Conservation (phyloP, 345 rosid genomes). For the Abelmoschus esculentus region DNA sequence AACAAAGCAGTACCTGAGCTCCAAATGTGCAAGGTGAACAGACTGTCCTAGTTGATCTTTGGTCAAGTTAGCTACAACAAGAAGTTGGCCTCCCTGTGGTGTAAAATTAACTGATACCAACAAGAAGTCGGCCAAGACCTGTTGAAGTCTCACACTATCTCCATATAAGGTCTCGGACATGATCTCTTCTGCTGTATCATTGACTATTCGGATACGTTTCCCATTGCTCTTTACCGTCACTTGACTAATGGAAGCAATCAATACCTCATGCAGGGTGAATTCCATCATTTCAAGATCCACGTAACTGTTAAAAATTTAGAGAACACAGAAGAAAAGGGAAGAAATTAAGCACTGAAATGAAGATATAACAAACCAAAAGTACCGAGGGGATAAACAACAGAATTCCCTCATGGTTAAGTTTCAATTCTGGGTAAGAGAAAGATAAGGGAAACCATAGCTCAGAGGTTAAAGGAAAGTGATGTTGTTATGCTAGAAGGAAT, state of each 20-base stretch:
- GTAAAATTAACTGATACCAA: slow-evolving; percentile 48
- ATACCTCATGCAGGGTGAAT: slow-evolving; percentile 50
- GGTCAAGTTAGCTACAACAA: slow-evolving; percentile 49
- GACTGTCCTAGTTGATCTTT: slow-evolving; percentile 67
- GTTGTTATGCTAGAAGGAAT: too few species aligned
- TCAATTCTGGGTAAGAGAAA: too few species aligned
- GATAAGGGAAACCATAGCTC: too few species aligned
- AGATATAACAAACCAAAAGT: background rate
- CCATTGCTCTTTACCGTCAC: slow-evolving; percentile 59
- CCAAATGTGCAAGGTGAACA: slow-evolving; percentile 68
- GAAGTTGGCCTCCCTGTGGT: slow-evolving; percentile 55
- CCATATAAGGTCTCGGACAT: slow-evolving; percentile 66
- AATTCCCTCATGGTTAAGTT: too few species aligned
- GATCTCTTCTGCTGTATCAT: slow-evolving; percentile 51
- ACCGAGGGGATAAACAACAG: background rate
- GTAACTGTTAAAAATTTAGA: slow-evolving; percentile 33
- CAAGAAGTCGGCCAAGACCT: slow-evolving; percentile 77
- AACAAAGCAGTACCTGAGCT: slow-evolving; percentile 52
- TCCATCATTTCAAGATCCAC: slow-evolving; percentile 80
- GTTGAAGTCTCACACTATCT: slow-evolving; percentile 86
- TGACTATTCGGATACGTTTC: slow-evolving; percentile 48
- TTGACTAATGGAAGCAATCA: slow-evolving; percentile 71
- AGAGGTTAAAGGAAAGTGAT: too few species aligned
- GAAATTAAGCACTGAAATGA: background rate
- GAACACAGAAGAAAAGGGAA: background rate